Evolutionary conservation across 768 basidiomycete genomes (phyloP), one percentile per base, ranked within the genome.

Genomic region (Russula griseocarnosa): DNA sequence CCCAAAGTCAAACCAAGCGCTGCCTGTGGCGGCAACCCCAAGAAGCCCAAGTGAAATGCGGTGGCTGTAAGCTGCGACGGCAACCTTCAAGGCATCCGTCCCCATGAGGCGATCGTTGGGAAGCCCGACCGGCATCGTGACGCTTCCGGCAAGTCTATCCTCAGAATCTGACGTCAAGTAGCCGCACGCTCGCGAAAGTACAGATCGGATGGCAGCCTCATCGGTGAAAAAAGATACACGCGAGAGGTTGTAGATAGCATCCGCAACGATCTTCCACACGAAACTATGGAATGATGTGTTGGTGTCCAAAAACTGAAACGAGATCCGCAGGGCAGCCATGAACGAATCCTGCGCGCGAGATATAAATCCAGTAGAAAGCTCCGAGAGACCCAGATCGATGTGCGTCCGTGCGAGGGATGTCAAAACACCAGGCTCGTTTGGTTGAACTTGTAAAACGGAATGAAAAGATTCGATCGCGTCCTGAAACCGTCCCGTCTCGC

Each of bases 261-360:
- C 95, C 0, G 84, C 90, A 13, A 86, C 78, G 8, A 80, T 76
- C 73, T 98, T 98, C 96, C 95, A 98, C 5, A 82, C 82, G 3
- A 91, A 78, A 5, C 81, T 77, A 20, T 89, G 83, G 72, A 90
- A 88, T 1, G 88, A 87, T 10, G 83, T 73, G 49, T 81, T 81
- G 20, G 77, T 76, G 49, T 80, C 75, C 57, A 89, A 73, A n/a
- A 79, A 72, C 46, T 73, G 71, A 56, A 87, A 70, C 20, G 85
- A 79, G 16, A 81, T 77, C 6, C 71, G 70, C 50, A 92, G 78
- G n/a, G 84, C 78, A n/a, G 76, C 74, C 38, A 86, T 69, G 67
- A 94, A 86, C 1, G 92, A 90, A 38, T 76, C 74, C 69, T 94
- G 87, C 0, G 93, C 87, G 59, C 96, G 80, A 11, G 82, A 79